Base-by-base conservation (phyloP, 352 stramenopile genomes). In the Pythium brachiatum region DNA sequence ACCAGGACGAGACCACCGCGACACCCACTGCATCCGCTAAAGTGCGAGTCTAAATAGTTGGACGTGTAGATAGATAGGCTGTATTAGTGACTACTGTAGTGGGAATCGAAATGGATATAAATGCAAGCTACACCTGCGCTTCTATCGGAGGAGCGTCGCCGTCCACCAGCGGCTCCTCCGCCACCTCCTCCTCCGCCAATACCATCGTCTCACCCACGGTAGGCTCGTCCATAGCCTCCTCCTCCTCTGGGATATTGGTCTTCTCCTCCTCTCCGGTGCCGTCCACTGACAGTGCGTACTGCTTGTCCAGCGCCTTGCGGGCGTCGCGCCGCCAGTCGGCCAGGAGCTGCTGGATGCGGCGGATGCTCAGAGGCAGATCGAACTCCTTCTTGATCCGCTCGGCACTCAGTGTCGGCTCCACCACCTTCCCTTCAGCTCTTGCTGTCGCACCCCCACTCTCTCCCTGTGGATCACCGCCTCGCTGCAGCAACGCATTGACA, bases 261-360 rank as follows among this genome's bases (percentile, higher is more conserved):
- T 41, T 48, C 26, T 44, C 47, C 26, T 59, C 31, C 21, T 26
- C 46, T 43, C 36, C 32, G 3, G 27, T 48, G 38, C n/a, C 31
- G 7, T 62, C 43, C 25, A 66, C 62, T 31, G 46, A 52, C 15
- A 67, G 47, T 57, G 57, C 63, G 57, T 78, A 61, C 59, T 80
- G 76, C 29, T 62, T 46, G 47, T 70, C 72, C 21, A 54, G 26
- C 18, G 47, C 59, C 26, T 64, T 64, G 38, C 72, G 69, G 20
- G 73, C 67, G 21, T 71, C 58, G 13, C 60, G 64, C 3, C 76
- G 73, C 76, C 76, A 84, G 38, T 79, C 69, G n/a, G 68, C 81
- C 18, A 84, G 74, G 41, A 84, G 47, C 44, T 84, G 76, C 74
- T 85, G 76, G 25, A 85, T 75, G 57, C 76, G 76, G n/a, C 76